These are phyloP conservation scores for Neonectria coccinea DNA, from an alignment of 2,329 filamentous ascomycete species.

Conservation along the genomic window DNA sequence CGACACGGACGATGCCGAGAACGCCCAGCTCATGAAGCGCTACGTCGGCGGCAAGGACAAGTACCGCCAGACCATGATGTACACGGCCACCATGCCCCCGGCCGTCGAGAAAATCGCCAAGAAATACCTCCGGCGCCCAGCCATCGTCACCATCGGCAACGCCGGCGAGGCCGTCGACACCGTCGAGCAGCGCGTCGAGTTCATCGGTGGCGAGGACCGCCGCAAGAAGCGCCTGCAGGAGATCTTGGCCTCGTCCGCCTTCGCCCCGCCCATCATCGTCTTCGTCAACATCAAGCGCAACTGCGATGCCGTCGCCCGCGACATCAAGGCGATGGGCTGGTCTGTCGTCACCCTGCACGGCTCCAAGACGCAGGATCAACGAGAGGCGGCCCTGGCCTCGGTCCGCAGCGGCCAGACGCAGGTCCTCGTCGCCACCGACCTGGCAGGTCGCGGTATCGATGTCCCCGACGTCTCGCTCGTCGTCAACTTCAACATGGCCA, in stretches of 20 bases:
- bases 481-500: slow-evolving; percentile 99
- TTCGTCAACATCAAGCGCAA: slow-evolving; percentile 99
- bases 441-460: slow-evolving; percentile 97
- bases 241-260: slow-evolving; percentile 84
- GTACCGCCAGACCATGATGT: slow-evolving; percentile 99
- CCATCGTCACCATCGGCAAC: slow-evolving; percentile 94
- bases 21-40: slow-evolving; percentile 84
- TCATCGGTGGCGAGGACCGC: slow-evolving; percentile 90
- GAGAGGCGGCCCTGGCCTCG: slow-evolving; percentile 90
- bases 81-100: slow-evolving; percentile 97
- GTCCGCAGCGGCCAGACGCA: slow-evolving; percentile 84
- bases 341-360: slow-evolving; percentile 91
- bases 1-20: slow-evolving; percentile 90
- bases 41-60: slow-evolving; percentile 80
- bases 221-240: slow-evolving; percentile 96
- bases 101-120: slow-evolving; percentile 95
- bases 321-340: slow-evolving; percentile 95
- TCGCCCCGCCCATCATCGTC: slow-evolving; percentile 92
- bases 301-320: slow-evolving; percentile 92
- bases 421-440: slow-evolving; percentile 93
- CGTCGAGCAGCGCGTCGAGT: slow-evolving; percentile 96
- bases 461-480: slow-evolving; percentile 94
- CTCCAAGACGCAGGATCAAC: slow-evolving; percentile 96
- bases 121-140: slow-evolving; percentile 92
- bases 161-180: slow-evolving; percentile 96